Percentiles rank a stretch among this genome's conserved stretches.
Conservation (phyloP, 805 yeast genomes). For the Nakazawaea pomicola region DNA sequence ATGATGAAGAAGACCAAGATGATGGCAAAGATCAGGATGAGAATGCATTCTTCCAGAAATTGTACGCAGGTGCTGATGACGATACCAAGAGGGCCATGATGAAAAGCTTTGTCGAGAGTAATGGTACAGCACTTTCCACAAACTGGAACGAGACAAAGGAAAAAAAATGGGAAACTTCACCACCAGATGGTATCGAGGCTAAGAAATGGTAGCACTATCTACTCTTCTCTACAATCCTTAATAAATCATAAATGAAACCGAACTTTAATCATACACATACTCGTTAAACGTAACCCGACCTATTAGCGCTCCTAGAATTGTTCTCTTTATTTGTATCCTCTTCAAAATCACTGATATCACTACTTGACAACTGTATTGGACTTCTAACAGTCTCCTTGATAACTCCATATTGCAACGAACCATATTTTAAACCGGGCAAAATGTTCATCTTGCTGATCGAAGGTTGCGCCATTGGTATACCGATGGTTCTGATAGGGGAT, state of each 20-base stretch:
- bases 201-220: constrained; percentile 38
- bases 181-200: constrained; percentile 72
- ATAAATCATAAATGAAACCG: no score
- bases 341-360: constrained; percentile 5
- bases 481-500: constrained; percentile 8
- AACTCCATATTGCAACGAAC: constrained; percentile 15
- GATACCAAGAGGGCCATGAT: constrained; percentile 92
- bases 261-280: neutral
- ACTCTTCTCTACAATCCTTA: constrained; percentile 1
- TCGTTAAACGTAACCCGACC: neutral
- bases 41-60: constrained; percentile 65
- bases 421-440: constrained; percentile 8
- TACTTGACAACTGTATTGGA: constrained; percentile 8
- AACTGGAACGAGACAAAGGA: constrained; percentile 85
- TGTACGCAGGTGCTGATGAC: constrained; percentile 78
- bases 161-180: constrained; percentile 57
- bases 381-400: neutral
- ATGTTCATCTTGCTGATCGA: constrained; percentile 1
- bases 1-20: constrained; percentile 39
- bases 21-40: constrained; percentile 42
- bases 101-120: constrained; percentile 91
- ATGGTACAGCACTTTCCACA: constrained; percentile 90
- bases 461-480: constrained; percentile 5
- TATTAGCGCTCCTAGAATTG: no score
- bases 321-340: constrained; percentile 2